Conservation (phyloP, 495 filamentous ascomycete genomes). For the Aeminium ludgeri region DNA sequence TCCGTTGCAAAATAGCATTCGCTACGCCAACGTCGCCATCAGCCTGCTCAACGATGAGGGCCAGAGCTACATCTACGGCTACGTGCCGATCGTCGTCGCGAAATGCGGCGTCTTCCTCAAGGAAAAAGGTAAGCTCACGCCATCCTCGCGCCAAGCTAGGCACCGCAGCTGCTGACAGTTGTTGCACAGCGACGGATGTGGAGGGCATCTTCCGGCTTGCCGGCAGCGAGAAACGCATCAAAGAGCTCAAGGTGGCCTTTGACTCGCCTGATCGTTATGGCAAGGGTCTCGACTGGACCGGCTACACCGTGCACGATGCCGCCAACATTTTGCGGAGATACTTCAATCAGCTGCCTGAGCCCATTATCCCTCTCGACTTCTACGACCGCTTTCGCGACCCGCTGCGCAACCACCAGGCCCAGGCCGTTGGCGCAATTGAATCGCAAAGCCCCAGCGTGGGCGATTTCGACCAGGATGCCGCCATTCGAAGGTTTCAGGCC, state of each 20-base stretch:
- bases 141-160: not conserved
- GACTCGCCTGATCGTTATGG: conserved; percentile 92
- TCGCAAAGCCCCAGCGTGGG: conserved; percentile 34
- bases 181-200: conserved; percentile 63
- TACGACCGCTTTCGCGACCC: conserved; percentile 86
- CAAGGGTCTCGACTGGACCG: conserved; percentile 91
- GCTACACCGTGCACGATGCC: conserved; percentile 97
- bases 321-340: conserved; percentile 93
- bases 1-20: conserved; percentile 85
- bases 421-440: conserved; percentile 46
- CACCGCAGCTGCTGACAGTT: not conserved
- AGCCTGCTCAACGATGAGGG: conserved; percentile 82
- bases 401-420: conserved; percentile 56
- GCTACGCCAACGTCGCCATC: conserved; percentile 97
- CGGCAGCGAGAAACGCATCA: conserved; percentile 95
- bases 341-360: conserved; percentile 85
- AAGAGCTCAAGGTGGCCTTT: conserved; percentile 81
- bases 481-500: conserved; percentile 69
- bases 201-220: conserved; percentile 95
- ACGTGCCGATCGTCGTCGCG: conserved; percentile 95
- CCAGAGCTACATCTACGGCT: conserved; percentile 93
- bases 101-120: conserved; percentile 98
- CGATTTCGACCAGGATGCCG: conserved; percentile 54
- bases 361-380: conserved; percentile 86
- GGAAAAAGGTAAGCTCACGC: conserved; percentile 64